These are phyloP conservation scores for Trichophyton equinum DNA, from an alignment of 2,329 filamentous ascomycete species.

Conservation along the genomic window DNA sequence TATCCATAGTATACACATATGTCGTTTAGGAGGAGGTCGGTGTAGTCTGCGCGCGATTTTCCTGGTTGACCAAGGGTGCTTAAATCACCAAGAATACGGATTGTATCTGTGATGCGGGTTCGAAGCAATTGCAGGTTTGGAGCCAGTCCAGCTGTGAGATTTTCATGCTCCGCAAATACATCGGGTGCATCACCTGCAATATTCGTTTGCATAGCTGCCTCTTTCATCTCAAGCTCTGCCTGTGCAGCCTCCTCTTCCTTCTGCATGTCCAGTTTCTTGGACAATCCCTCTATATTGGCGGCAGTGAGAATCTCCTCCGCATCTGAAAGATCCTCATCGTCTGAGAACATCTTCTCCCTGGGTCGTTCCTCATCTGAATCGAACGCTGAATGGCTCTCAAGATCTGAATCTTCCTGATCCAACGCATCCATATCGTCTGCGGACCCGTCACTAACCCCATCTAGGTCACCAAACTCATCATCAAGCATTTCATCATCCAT, in stretches of 20 bases:
- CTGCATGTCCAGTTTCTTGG: constrained; percentile 68
- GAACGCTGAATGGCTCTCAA: constrained; percentile 48
- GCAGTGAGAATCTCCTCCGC: constrained; percentile 83
- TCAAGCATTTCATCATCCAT: constrained; percentile 31
- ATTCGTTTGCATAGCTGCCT: constrained; percentile 82
- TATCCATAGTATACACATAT: constrained; percentile 97
- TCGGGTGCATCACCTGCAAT: constrained; percentile 64
- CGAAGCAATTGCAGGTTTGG: constrained; percentile 84
- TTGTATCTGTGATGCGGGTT: constrained; percentile 80
- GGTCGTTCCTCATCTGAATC: constrained; percentile 58
- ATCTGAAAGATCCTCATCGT: constrained; percentile 82
- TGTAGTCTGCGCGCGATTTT: constrained; percentile 78
- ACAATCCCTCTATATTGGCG: constrained; percentile 89
- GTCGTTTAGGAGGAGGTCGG: constrained; percentile 72
- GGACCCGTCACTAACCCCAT: constrained; percentile 31
- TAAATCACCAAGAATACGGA: constrained; percentile 84
- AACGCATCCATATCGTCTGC: constrained; percentile 33
- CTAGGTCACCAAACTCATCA: constrained; percentile 37
- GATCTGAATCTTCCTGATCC: constrained; percentile 41
- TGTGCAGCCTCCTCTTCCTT: constrained; percentile 67
- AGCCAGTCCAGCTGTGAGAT: constrained; percentile 52
- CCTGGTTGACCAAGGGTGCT: constrained; percentile 65
- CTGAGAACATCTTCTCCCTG: constrained; percentile 72
- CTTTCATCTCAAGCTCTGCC: constrained; percentile 72
- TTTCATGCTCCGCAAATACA: constrained; percentile 46